A percentile compares a stretch with the other conserved stretches of the same genome.
phyloP scores from a whole-genome alignment of 2,329 filamentous ascomycete genomes.

The Coniochaeta pulveracea region DNA sequence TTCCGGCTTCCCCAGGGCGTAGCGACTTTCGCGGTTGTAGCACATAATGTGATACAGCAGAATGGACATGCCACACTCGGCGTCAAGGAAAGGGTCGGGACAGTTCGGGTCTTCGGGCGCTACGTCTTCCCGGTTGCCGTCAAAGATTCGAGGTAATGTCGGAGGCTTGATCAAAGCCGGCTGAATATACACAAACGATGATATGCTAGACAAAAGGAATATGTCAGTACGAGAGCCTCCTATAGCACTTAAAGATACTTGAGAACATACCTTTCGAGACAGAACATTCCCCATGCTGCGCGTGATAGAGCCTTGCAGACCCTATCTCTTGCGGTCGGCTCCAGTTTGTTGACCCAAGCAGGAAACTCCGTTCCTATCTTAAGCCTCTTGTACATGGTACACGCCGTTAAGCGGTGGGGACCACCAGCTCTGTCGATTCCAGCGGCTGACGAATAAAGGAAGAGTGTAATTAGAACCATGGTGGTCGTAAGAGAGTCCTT shows the following conservation, averaged over 20 bases:
- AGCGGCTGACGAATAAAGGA: conserved; percentile 3
- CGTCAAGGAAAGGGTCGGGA: not conserved
- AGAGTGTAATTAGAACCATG: conserved; percentile 4
- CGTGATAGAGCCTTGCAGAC: conserved; percentile 1
- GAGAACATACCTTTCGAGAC: conserved; percentile 1
- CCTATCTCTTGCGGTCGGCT: not conserved
- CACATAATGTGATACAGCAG: conserved; percentile 2
- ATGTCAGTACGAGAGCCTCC: not conserved
- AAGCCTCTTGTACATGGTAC: conserved; percentile 1
- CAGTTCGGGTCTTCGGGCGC: not conserved
- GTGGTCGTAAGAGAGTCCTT: conserved; percentile 3
- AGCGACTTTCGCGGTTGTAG: not conserved
- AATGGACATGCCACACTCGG: not conserved
- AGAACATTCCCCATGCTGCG: conserved; percentile 3
- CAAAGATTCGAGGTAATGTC: conserved; percentile 1
- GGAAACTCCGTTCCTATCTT: not conserved
- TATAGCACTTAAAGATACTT: not conserved
- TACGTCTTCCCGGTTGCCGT: not conserved
- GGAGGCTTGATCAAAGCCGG: conserved; percentile 1
- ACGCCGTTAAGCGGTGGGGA: not conserved
- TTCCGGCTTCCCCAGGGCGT: not conserved
- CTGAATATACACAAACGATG: conserved; percentile 2
- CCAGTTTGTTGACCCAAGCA: not conserved
- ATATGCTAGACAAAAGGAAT: conserved; percentile 3
- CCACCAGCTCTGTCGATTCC: conserved; percentile 2